phyloP scores from a whole-genome alignment of 1,284 basidiomycete species.

The Ustilago bromivora region DNA sequence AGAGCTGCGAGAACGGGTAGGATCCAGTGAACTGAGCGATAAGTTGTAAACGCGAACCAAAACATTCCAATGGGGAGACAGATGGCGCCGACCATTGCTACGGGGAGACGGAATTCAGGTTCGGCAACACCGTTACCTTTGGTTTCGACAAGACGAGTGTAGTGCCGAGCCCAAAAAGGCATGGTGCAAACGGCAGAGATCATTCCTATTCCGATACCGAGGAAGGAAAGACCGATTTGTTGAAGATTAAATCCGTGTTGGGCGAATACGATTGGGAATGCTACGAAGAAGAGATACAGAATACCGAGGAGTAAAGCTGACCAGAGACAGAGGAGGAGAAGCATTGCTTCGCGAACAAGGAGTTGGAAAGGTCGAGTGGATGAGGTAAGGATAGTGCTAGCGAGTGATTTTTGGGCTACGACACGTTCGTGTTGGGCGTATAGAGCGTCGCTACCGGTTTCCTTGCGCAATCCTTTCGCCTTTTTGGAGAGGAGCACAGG shows the following conservation, averaged over 20 bases:
- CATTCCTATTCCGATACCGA: conserved; percentile 56
- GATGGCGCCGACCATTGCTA: conserved; percentile 49
- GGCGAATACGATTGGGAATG: conserved; percentile 53
- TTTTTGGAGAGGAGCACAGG: conserved; percentile 62
- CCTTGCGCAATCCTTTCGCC: conserved; percentile 63
- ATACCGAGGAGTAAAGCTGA: conserved; percentile 44
- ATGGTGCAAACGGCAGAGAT: conserved; percentile 46
- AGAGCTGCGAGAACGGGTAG: conserved; percentile 51
- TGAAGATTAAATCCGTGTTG: conserved; percentile 53
- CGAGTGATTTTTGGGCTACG: conserved; percentile 30
- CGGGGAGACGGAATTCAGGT: conserved; percentile 57
- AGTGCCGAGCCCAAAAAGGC: conserved; percentile 71
- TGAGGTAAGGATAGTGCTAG: conserved; percentile 27
- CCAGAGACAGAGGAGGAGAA: conserved; percentile 44
- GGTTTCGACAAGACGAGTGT: conserved; percentile 73
- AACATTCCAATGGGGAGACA: conserved; percentile 53
- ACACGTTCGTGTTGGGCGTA: conserved; percentile 34
- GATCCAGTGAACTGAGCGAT: conserved; percentile 54
- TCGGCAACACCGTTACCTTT: conserved; percentile 71
- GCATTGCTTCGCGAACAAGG: conserved; percentile 34
- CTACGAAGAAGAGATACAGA: conserved; percentile 58
- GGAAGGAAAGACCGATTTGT: conserved; percentile 48
- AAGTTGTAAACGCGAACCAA: conserved; percentile 57
- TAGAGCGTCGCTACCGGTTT: conserved; percentile 62
- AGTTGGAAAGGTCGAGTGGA: conserved; percentile 35